Conservation (phyloP, 2,329 filamentous ascomycete genomes). For the Fusarium sp. region DNA sequence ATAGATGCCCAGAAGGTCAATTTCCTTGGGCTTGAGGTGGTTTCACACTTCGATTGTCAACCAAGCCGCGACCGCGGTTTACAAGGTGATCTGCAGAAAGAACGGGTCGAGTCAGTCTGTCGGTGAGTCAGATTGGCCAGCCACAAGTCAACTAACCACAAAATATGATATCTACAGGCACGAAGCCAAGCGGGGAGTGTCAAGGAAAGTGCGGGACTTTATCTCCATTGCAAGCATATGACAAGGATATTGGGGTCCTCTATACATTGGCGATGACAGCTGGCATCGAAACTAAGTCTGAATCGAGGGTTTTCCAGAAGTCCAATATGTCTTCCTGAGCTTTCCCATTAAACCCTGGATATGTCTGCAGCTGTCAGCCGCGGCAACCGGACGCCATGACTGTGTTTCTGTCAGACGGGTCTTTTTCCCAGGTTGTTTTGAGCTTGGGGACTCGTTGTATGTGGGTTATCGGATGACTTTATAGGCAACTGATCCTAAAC, state of each 20-base stretch:
- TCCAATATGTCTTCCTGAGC: not conserved
- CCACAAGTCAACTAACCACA: not conserved
- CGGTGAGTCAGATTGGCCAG: not conserved
- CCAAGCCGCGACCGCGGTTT: not conserved
- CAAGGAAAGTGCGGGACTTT: constrained; percentile 18
- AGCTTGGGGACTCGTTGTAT: constrained; percentile 11
- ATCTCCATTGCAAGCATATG: constrained; percentile 2
- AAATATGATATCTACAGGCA: not conserved
- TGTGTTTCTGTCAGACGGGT: constrained; percentile 5
- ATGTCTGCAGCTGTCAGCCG: not conserved
- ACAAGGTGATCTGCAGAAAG: constrained; percentile 6
- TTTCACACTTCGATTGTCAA: not conserved
- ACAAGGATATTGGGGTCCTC: constrained; percentile 5
- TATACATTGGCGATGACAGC: constrained; percentile 5
- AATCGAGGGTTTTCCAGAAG: constrained; percentile 29
- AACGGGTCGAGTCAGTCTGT: not conserved
- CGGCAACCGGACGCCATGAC: constrained; percentile 20
- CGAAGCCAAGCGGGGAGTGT: constrained; percentile 4
- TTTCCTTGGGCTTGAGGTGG: not conserved
- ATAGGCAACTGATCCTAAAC: not conserved
- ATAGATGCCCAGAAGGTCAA: not conserved
- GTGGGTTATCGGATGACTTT: constrained; percentile 41
- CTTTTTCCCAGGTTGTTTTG: constrained; percentile 14
- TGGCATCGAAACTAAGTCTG: constrained; percentile 4
- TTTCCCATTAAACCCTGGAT: constrained; percentile 2